Conservation (phyloP, 2,329 filamentous ascomycete genomes). For the Diaporthe longicolla region DNA sequence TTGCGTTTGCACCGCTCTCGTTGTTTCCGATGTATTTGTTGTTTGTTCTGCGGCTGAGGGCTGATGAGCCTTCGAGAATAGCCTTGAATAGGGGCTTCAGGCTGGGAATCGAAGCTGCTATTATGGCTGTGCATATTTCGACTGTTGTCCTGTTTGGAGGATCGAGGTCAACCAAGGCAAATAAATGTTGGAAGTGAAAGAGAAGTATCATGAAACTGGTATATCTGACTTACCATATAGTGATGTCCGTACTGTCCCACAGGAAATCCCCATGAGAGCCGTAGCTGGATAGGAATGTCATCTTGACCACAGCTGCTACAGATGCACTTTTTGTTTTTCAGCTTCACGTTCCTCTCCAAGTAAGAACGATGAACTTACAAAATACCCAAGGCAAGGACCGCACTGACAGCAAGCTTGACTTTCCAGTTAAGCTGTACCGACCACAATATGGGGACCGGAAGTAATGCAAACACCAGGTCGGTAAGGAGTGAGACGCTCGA, state of each 20-base stretch:
- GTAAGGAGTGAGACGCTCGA: conserved; percentile 52
- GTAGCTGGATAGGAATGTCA: conserved; percentile 47
- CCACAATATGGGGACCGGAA: conserved; percentile 50
- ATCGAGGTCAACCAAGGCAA: not conserved
- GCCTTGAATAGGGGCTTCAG: conserved; percentile 49
- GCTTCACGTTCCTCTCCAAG: accelerated
- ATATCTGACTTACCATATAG: conserved; percentile 45
- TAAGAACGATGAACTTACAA: not conserved
- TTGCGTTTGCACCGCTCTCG: not conserved
- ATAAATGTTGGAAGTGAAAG: not conserved
- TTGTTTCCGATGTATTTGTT: not conserved
- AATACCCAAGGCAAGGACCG: conserved; percentile 47
- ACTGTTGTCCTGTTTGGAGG: conserved; percentile 32
- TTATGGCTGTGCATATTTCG: conserved; percentile 49
- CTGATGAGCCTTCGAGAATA: conserved; percentile 17
- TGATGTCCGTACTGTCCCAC: conserved; percentile 50
- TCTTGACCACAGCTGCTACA: conserved; percentile 42
- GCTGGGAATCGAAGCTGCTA: conserved; percentile 49
- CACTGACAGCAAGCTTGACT: conserved; percentile 47
- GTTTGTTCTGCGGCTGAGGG: conserved; percentile 17
- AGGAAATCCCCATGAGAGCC: conserved; percentile 50
- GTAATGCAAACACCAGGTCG: conserved; percentile 49
- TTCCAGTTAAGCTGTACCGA: conserved; percentile 49
- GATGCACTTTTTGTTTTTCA: not conserved
- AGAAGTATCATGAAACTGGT: not conserved